Evolutionary conservation across 106 monocot species (phyloP), one percentile per base, ranked within the genome.

Genomic region (Agapanthus africanus): DNA sequence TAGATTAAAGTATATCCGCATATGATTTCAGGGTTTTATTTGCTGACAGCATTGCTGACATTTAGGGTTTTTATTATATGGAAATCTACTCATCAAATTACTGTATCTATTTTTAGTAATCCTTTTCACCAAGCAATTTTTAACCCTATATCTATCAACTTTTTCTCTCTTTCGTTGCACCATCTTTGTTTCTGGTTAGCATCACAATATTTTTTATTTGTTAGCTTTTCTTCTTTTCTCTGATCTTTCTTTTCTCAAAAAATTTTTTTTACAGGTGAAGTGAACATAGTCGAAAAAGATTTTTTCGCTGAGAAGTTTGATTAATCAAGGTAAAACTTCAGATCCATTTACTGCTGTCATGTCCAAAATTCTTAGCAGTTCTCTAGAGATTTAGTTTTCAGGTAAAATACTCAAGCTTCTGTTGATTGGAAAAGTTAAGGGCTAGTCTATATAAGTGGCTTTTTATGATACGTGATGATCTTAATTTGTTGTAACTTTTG

Each of bases 41-140:
- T 56, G 25, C 56, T 56, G 56, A 56, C 23, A 56, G 9, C 19
- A 22, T 56, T 56, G 56, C 22, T 56, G 56, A 56, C 56, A 56
- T 2, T 8, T 19, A 23, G 26, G 21, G 19, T 6, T 56, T 22
- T 16, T 56, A 19, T 56, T 56, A 9, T 22, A n/a, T 8, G 26
- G 56, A 25, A 56, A 22, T 56, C 21, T 23, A 56, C 26, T 56
- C 56, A 22, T 22, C 9, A 9, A 22, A 8, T 56, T 56, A 1
- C 18, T n/a, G 21, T 56, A 7, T 26, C 18, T 9, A 0, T 5
- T 22, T 22, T 56, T n/a, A n/a, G 56, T 56, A 56, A 56, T 9
- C 56, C 26, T 56, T 56, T 56, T n/a, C 21, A 8, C 9, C 56
- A 56, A 56, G 18, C 19, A 56, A 56, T 56, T 56, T 22, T 47